These are phyloP conservation scores for Sisymbrium irio DNA, from an alignment of 345 rosid species.

Conservation along the genomic window DNA sequence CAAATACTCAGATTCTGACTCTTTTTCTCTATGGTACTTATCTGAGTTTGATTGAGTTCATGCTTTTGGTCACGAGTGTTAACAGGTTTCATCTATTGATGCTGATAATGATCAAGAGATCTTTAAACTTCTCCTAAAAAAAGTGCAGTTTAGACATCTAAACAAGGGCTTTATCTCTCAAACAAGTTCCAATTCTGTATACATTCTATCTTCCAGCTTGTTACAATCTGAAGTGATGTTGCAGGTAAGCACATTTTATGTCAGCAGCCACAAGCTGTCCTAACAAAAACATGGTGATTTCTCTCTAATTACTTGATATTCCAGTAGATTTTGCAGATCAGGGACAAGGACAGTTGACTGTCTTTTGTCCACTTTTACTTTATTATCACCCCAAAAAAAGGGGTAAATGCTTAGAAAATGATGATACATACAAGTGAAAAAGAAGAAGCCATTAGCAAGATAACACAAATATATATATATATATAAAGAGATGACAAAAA, in stretches of 20 bases:
- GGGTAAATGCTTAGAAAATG: background rate
- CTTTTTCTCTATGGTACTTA: background rate
- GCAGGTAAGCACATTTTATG: slow-evolving; percentile 36
- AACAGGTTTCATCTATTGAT: slow-evolving; percentile 56
- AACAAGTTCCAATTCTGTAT: background rate
- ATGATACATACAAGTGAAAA: background rate
- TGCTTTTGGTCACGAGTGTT: background rate
- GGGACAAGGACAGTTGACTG: background rate
- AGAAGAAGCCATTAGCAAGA: background rate
- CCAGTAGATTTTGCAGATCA: background rate
- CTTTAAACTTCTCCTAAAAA: background rate
- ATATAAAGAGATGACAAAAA: background rate
- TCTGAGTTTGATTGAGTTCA: background rate
- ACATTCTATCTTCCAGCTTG: background rate
- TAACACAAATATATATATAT: background rate
- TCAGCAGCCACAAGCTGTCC: too few relatives aligned
- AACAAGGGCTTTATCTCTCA: too few relatives aligned
- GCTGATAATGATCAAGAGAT: slow-evolving; percentile 57
- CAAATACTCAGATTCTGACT: too few relatives aligned
- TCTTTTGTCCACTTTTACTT: background rate
- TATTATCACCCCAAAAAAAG: background rate
- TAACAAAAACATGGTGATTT: background rate
- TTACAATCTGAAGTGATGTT: background rate
- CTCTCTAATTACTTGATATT: background rate
- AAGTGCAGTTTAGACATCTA: slow-evolving; percentile 55